Evolutionary conservation across 75 land plant genomes (phyloP), one percentile per base, ranked within the genome.

Genomic region (Selaginella tamariscina): DNA sequence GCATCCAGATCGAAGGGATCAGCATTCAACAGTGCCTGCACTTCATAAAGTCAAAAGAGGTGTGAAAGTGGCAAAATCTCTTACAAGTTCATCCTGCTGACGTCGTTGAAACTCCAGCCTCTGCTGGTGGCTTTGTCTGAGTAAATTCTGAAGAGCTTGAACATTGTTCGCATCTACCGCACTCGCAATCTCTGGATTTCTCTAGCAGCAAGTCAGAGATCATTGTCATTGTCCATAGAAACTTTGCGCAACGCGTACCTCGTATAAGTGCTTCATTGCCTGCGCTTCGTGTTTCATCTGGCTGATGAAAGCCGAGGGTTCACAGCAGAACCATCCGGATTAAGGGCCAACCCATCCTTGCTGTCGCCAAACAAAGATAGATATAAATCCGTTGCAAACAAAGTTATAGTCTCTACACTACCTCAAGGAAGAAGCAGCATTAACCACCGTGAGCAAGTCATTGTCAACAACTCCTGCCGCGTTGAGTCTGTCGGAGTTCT

Each of bases 1-100:
- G 98, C 84, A 62, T 94, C 98, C 56, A 89, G 81, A 79, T 94
- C 98, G 82, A 94, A 94, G 20, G 98, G 98, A 72, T 94, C 98
- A 21, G 98, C 91, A 82, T 86, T 81, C 78, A 89, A 78, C 64
- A 94, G 74, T 0, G 84, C 98, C 97, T 89, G 72, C 31, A 73
- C n/a, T n/a, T 8, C 27, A 68, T 5, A 15, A 5, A 15, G 49
- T 5, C 5, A 39, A 5, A 15, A 39, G 49, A 39, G 49, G 11
- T 15, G 5, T 39, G 11, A 39, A 39, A 39, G 49, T 5, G 11
- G 11, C 49, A 39, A 5, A 30, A 23, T 29, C n/a, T 66, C 83
- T 82, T 71, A 91, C 97, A 65, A 91, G 72, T 72, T 91, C 85
- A 68, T 82, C 86, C 26, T 85, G 82, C 32, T 85, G 80, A 32